Evolutionary conservation across 805 yeast genomes (phyloP).

Genomic region (Hanseniaspora mollemarum): DNA sequence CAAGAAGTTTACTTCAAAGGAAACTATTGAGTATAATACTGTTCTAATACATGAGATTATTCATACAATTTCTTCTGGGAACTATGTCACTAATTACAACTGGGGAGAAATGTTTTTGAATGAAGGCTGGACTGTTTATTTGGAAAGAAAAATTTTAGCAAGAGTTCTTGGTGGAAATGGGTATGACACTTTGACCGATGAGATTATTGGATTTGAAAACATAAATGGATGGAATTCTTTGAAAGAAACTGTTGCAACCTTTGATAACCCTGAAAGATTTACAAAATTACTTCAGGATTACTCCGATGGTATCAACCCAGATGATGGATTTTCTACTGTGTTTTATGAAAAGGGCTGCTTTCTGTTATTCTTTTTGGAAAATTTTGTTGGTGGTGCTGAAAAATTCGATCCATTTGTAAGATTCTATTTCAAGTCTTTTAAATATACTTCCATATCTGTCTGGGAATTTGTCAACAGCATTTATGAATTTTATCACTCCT

Average conservation of each 20-base stretch:
- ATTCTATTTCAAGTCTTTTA: conserved; percentile 59
- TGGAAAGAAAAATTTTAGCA: conserved; percentile 74
- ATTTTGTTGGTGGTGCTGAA: conserved; percentile 48
- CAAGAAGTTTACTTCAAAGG: conserved; percentile 12
- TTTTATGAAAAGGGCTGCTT: conserved; percentile 89
- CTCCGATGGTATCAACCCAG: conserved; percentile 65
- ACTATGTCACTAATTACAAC: conserved; percentile 76
- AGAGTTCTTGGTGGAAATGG: conserved; percentile 64
- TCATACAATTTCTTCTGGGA: conserved; percentile 79
- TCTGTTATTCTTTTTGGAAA: conserved; percentile 63
- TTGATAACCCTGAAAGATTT: conserved; percentile 46
- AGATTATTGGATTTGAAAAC: conserved; percentile 59
- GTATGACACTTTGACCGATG: conserved; percentile 12
- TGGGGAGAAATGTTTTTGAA: conserved; percentile 94
- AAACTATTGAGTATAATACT: conserved; percentile 16
- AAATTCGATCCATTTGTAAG: conserved; percentile 72
- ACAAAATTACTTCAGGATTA: conserved; percentile 60
- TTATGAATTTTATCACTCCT: conserved; percentile 47
- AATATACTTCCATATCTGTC: conserved; percentile 64
- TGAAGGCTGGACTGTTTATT: conserved; percentile 92
- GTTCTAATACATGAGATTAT: conserved; percentile 84
- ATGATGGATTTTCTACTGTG: conserved; percentile 75
- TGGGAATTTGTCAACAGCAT: conserved; percentile 68
- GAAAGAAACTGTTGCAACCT: conserved; percentile 51
- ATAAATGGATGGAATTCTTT: conserved; percentile 84